phyloP scores from a whole-genome alignment of 768 basidiomycete genomes.

The Suillus sp. region DNA sequence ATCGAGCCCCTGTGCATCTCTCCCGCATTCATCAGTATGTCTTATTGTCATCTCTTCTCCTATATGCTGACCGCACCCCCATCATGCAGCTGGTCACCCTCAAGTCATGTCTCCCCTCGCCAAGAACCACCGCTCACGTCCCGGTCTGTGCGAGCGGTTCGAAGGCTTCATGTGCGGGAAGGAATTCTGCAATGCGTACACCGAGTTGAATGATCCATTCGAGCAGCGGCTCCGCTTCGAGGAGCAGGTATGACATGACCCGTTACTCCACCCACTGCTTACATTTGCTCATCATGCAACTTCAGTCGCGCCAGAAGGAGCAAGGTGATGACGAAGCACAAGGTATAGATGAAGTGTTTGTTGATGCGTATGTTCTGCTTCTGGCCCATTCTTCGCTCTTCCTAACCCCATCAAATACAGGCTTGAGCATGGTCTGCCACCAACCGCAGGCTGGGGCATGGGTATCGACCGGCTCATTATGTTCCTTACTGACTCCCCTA shows the following conservation, averaged over 20 bases:
- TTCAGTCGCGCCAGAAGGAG: constrained; percentile 85
- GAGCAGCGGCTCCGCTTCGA: constrained; percentile 95
- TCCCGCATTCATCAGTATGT: constrained; percentile 88
- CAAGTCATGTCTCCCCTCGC: constrained; percentile 99
- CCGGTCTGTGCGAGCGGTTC: constrained; percentile 97
- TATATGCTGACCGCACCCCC: constrained; percentile 12
- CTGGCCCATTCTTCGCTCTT: constrained; percentile 1
- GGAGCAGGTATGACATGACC: constrained; percentile 63
- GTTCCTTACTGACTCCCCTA: constrained; percentile 97
- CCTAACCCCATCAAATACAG: constrained; percentile 38
- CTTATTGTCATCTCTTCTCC: background rate
- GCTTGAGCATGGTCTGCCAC: constrained; percentile 95
- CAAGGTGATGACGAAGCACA: constrained; percentile 98
- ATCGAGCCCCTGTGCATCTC: constrained; percentile 97
- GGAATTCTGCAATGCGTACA: constrained; percentile 99
- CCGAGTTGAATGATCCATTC: constrained; percentile 98
- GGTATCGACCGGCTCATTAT: constrained; percentile 96
- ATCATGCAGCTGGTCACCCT: constrained; percentile 82
- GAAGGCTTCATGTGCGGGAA: constrained; percentile 98
- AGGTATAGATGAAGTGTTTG: constrained; percentile 93
- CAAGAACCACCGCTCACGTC: constrained; percentile 97
- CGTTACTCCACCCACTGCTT: background rate
- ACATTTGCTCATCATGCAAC: constrained; percentile 4
- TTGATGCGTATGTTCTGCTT: constrained; percentile 75
- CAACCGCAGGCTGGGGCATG: constrained; percentile 96